Base-by-base conservation (phyloP, 192 early-diverging fungal species). In the Allomyces arbusculus region DNA sequence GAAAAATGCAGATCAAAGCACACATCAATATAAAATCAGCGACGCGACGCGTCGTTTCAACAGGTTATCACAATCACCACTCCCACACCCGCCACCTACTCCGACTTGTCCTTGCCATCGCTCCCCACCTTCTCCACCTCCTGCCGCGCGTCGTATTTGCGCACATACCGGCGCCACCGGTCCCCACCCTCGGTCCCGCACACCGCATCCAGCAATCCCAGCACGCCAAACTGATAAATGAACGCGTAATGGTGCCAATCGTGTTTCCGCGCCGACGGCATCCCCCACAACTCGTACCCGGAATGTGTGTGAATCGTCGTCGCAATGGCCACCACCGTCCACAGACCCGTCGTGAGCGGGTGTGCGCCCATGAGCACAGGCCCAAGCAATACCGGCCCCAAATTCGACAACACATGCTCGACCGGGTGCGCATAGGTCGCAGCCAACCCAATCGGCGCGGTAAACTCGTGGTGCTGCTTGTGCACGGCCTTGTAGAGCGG, bases 391-490 rank as follows among this genome's bases (percentile, higher is more conserved):
- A 68, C 43, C 10, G 67, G 67, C 20, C 26, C 11, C 62, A 68
- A 19, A 62, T 68, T 68, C 19, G 25, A 16, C 28, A 68, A 14
- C 4, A 68, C 14, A 44, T 63, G 62, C 62, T 68, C 67, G 61
- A 63, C 23, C 62, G 67, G 67, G 62, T 68, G 67, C 19, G 67
- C 67, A 22, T 43, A 68, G 33, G 20, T 68, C 0, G 67, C 28
- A 1, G 67, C 62, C 0, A 68, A 23, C 12, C 67, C 67, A 10
- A 63, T 58, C 28, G 67, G 67, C 62, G 67, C 67, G 12, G 67
- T 40, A 26, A 68, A 68, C 67, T 20, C 20, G 62, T 68, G 67
- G 62, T 68, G 66, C 20, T 25, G 20, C 62, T 68, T 68, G 67
- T 68, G 67, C 12, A 68, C 20, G n/a, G 20, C 24, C 33, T 23